Evolutionary conservation across 2,329 filamentous ascomycete genomes (phyloP), one percentile per base, ranked within the genome.

Genomic region (Basipetospora chlamydospora): DNA sequence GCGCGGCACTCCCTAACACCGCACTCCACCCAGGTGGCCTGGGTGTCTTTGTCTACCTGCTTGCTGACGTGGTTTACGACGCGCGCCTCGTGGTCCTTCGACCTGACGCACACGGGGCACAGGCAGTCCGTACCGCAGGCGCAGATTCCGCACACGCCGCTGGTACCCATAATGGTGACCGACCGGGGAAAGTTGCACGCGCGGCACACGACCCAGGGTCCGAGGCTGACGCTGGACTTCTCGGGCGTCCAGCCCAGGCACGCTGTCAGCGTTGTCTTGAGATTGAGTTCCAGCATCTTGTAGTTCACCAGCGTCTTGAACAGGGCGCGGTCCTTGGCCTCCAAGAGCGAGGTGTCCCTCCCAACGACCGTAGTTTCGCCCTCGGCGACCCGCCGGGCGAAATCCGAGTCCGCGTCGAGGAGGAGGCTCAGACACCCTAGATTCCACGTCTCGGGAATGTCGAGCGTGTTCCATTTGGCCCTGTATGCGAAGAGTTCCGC

Each of bases 381-480:
- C 10, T 46, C 39, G 1, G 43, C 39, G 5, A 53, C 46, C 8
- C 54, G 50, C 36, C 41, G 46, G 28, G 46, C 46, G 35, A 52
- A 55, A 38, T 56, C 50, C 13, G 45, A 42, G 44, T 69, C 62
- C 0, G 64, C 64, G 33, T 66, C 61, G 2, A 68, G 53, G 11
- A 70, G 46, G n/a, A 68, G 48, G 0, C 50, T 46, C 17, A 67
- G 43, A 33, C 63, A 69, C 39, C 51, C 57, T 6, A 57, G 39
- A 31, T 60, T 67, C 63, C 64, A 70, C 7, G 57, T 69, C 44
- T 70, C 66, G 1, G 64, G 63, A 6, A 60, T 53, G 3, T 63
- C 56, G 4, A 65, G 42, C 8, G 55, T 60, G 39, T 64, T 67
- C 65, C 66, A 70, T 18, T 55, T 55, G 18, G 52, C 48, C 4